phyloP scores from a whole-genome alignment of 225 moss, liverwort and hornwort genomes.

The Lunularia cruciata region DNA sequence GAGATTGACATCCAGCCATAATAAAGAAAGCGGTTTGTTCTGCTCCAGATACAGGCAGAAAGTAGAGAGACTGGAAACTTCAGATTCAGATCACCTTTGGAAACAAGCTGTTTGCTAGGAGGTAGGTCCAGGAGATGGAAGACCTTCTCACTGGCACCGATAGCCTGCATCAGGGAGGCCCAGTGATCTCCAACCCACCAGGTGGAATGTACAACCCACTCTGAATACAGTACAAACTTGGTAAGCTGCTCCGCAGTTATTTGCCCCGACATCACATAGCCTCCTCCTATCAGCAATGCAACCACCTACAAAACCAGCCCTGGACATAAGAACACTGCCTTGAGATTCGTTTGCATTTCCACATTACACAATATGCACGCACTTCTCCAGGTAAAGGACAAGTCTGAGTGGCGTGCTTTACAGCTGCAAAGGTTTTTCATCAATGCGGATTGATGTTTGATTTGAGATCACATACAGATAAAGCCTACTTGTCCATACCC shows the following conservation, averaged over 20 bases:
- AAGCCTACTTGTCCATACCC: too few relatives aligned
- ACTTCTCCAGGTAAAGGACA: too few relatives aligned
- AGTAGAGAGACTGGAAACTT: neutral
- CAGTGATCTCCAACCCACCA: constrained; percentile 99
- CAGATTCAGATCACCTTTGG: constrained; percentile 48
- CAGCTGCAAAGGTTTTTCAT: too few relatives aligned
- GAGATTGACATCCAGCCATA: too few relatives aligned
- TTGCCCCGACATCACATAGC: constrained; percentile 83
- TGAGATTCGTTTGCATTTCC: constrained; percentile 22
- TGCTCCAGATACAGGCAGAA: too few relatives aligned
- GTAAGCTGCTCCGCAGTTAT: constrained; percentile 95
- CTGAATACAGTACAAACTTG: constrained; percentile 94
- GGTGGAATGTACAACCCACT: constrained; percentile 99
- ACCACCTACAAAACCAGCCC: constrained; percentile 75
- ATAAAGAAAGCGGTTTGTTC: too few relatives aligned
- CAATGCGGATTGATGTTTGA: too few relatives aligned
- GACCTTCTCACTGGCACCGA: constrained; percentile 98
- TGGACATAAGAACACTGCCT: constrained; percentile 43
- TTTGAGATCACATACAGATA: too few relatives aligned
- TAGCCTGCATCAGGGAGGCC: constrained; percentile 97
- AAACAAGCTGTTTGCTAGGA: constrained; percentile 71
- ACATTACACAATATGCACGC: too few relatives aligned
- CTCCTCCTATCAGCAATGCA: constrained; percentile 94
- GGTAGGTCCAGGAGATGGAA: constrained; percentile 93
- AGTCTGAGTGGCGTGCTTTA: neutral